A percentile compares a stretch with the other conserved stretches of the same genome.
Conservation (phyloP, 2,329 filamentous ascomycete genomes). For the Pseudogymnoascus sp. region DNA sequence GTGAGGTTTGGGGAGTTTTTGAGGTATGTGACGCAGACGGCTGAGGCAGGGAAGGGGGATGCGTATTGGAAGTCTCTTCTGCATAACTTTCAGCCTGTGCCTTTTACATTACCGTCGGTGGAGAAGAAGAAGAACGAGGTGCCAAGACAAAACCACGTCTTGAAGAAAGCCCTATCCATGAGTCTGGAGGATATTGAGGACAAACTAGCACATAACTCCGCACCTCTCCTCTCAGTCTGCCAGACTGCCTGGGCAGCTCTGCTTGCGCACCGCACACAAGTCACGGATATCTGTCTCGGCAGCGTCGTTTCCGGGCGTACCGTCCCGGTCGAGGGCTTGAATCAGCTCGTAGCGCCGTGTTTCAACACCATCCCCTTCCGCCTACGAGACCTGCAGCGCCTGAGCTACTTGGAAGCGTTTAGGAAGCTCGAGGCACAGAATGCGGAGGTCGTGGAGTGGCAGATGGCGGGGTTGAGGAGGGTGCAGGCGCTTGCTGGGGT, state of each 20-base stretch:
- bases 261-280: slow-evolving; percentile 46
- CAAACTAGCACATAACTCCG: slow-evolving; percentile 43
- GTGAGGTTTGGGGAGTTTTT: slow-evolving; percentile 58
- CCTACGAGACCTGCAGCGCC: slow-evolving; percentile 48
- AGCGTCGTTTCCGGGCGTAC: slow-evolving; percentile 76
- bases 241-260: slow-evolving; percentile 67
- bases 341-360: slow-evolving; percentile 67
- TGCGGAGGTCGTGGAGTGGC: slow-evolving; percentile 53
- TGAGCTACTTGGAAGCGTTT: slow-evolving; percentile 27
- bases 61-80: slow-evolving; percentile 30
- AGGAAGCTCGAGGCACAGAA: slow-evolving; percentile 38
- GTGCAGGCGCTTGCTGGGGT: slow-evolving; percentile 49
- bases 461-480: slow-evolving; percentile 65
- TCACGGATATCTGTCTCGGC: slow-evolving; percentile 72
- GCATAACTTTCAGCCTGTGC: not conserved
- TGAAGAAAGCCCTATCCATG: not conserved
- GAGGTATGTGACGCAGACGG: slow-evolving; percentile 40
- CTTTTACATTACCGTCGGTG: not conserved
- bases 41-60: slow-evolving; percentile 21
- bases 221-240: slow-evolving; percentile 57
- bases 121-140: not conserved
- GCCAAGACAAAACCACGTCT: not conserved
- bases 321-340: slow-evolving; percentile 54
- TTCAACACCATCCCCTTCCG: slow-evolving; percentile 83
- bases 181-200: slow-evolving; percentile 32